Conservation (phyloP, 306 rosid genomes). For the Malus domestica region ASM211411v1 NC_041800.1:31982233-31982732, state of each 20-base stretch:
- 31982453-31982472: slow-evolving; percentile 10
- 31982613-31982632: not conserved
- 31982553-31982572: not conserved
- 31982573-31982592: not conserved
- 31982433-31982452: slow-evolving; percentile 1
- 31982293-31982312: not conserved
- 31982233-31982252: not conserved
- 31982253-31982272: not conserved
- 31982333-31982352: not conserved
- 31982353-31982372: slow-evolving; percentile 48
- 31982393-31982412: slow-evolving; percentile 41
- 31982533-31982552: not conserved
- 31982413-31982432: slow-evolving; percentile 57
- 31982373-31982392: slow-evolving; percentile 57
- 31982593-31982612: not conserved
- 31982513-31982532: not conserved
- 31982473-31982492: not conserved
- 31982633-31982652: not conserved
- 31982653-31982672: not conserved
- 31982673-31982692: not conserved
- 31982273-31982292: not conserved
- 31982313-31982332: not conserved
- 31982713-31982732: not conserved
- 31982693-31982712: not conserved
- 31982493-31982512: not conserved